A percentile compares a stretch with the other conserved stretches of the same genome.
These are phyloP conservation scores for Russula earlei DNA, from an alignment of 768 basidiomycete genomes.

Conservation along the genomic window DNA sequence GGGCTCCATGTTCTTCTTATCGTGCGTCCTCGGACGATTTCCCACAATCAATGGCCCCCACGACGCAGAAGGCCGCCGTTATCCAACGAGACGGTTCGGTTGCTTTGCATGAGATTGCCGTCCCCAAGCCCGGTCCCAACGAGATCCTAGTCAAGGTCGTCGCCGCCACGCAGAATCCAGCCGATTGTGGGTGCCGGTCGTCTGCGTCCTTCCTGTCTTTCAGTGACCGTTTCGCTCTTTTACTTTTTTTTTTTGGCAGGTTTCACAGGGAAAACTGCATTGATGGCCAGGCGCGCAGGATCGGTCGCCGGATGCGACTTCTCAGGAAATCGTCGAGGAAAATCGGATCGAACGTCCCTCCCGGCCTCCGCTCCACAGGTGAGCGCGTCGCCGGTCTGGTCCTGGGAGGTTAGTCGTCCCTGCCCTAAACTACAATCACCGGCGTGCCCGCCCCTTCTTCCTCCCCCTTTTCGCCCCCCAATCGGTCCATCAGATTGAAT, in stretches of 20 bases:
- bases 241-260: slow-evolving; percentile 10
- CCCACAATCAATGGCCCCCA: slow-evolving; percentile 2
- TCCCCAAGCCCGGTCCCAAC: slow-evolving; percentile 10
- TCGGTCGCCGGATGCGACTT: slow-evolving; percentile 24
- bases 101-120: slow-evolving; percentile 2
- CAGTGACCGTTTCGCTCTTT: no score
- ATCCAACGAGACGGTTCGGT: slow-evolving; percentile 3
- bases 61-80: background rate
- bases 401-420: slow-evolving; percentile 18
- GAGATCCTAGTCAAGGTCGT: slow-evolving; percentile 20
- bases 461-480: no score
- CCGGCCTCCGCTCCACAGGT: slow-evolving; percentile 20
- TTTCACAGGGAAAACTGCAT: slow-evolving; percentile 5
- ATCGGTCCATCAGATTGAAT: no score
- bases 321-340: slow-evolving; percentile 22
- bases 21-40: no score
- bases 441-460: no score
- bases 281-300: slow-evolving; percentile 9
- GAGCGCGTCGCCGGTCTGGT: slow-evolving; percentile 25
- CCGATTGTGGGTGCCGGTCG: slow-evolving; percentile 16
- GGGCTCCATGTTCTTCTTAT: no score
- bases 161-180: slow-evolving; percentile 29
- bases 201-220: no score
- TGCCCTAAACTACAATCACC: no score
- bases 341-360: slow-evolving; percentile 18